Percentiles rank a stretch among this genome's conserved stretches.
phyloP scores from a whole-genome alignment of 2,329 filamentous ascomycete genomes.

The Ploettnerulaceae sp. region DNA sequence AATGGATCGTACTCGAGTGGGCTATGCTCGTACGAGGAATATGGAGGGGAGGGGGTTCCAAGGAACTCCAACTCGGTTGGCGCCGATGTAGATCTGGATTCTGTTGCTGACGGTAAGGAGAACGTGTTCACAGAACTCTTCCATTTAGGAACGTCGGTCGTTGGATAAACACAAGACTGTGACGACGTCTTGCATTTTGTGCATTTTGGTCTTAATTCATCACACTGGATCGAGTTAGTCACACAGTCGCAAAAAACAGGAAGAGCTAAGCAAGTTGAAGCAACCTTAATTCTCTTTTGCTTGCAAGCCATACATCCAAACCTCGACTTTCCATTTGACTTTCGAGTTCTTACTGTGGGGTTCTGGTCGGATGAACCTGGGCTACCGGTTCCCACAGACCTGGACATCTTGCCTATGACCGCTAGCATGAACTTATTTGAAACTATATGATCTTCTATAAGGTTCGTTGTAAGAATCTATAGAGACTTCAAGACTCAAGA shows the following conservation, averaged over 20 bases:
- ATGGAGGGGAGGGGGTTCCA: constrained; percentile 1
- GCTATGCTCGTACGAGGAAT: neutral
- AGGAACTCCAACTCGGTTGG: neutral
- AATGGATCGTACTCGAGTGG: constrained; percentile 1
- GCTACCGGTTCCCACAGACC: no score
- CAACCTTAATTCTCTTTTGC: constrained; percentile 18
- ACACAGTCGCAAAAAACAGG: neutral
- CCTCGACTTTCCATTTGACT: constrained; percentile 16
- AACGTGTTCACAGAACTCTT: constrained; percentile 5
- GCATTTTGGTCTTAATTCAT: constrained; percentile 6
- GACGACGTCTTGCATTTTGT: neutral
- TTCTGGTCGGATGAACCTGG: neutral
- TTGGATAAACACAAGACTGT: constrained; percentile 2
- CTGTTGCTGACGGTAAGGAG: neutral
- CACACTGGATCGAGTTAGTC: constrained; percentile 4
- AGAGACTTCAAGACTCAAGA: no score
- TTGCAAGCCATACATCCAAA: constrained; percentile 17
- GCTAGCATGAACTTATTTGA: neutral
- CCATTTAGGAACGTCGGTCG: constrained; percentile 2
- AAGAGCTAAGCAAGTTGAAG: neutral
- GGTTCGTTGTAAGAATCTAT: neutral
- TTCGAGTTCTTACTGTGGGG: constrained; percentile 5
- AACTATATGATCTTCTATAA: neutral
- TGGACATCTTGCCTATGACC: neutral
- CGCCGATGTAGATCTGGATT: neutral